Evolutionary conservation across 2,329 filamentous ascomycete species (phyloP).

Genomic region (Apiospora hydei): DNA sequence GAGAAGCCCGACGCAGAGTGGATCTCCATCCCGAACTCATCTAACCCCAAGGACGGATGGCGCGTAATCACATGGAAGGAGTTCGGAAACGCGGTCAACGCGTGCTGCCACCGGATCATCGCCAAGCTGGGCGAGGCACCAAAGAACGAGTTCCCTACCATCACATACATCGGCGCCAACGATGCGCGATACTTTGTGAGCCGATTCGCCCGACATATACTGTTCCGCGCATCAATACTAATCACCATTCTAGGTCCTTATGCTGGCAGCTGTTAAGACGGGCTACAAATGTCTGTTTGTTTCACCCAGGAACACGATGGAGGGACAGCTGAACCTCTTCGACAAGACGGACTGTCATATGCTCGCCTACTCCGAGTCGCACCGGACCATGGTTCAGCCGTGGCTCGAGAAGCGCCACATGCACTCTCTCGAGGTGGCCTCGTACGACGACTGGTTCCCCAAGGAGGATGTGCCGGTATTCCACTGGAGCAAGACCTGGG

Average conservation of each 20-base stretch:
- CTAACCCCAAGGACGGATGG: conserved; percentile 50
- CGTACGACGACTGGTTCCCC: conserved; percentile 45
- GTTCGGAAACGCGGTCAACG: conserved; percentile 50
- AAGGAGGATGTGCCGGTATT: conserved; percentile 43
- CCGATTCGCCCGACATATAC: neutral
- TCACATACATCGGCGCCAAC: conserved; percentile 54
- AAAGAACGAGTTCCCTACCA: conserved; percentile 43
- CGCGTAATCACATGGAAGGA: conserved; percentile 45
- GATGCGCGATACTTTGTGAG: conserved; percentile 38
- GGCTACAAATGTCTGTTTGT: conserved; percentile 50
- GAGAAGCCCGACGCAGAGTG: conserved; percentile 44
- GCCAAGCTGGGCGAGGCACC: conserved; percentile 38
- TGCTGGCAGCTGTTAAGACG: conserved; percentile 38
- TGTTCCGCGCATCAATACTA: neutral
- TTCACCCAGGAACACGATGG: conserved; percentile 53
- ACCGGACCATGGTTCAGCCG: conserved; percentile 44
- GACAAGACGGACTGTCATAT: conserved; percentile 50
- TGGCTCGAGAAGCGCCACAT: conserved; percentile 50
- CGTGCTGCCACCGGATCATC: conserved; percentile 44
- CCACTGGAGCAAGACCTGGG: conserved; percentile 50
- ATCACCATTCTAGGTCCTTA: conserved; percentile 22
- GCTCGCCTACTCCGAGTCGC: conserved; percentile 44
- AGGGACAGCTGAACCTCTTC: conserved; percentile 54
- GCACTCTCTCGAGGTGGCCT: conserved; percentile 44
- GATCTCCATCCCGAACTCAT: conserved; percentile 44